Percentiles rank a stretch among this genome's conserved stretches.
These are phyloP conservation scores for Starmerella cellae DNA, from an alignment of 805 yeast species.

Conservation along the genomic window DNA sequence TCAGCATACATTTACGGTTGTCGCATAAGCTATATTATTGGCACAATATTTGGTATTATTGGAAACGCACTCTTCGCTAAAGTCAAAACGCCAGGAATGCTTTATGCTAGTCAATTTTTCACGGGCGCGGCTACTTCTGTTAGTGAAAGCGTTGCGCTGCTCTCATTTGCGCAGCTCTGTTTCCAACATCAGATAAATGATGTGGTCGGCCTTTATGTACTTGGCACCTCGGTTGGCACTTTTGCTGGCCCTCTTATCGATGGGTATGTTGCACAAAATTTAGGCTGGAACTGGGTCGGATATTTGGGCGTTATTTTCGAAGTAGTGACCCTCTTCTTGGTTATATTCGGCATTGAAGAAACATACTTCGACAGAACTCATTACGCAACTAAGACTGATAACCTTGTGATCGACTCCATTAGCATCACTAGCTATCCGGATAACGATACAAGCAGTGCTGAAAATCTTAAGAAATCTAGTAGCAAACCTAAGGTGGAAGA, in stretches of 20 bases:
- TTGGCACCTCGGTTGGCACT: constrained; percentile 65
- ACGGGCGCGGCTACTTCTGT: constrained; percentile 65
- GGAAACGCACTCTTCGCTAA: constrained; percentile 62
- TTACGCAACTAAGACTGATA: constrained; percentile 1
- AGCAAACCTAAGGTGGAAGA: no score
- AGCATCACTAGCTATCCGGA: no score
- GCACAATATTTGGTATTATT: constrained; percentile 43
- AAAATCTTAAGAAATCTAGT: no score
- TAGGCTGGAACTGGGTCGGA: constrained; percentile 66
- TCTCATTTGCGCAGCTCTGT: constrained; percentile 36
- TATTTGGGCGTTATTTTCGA: constrained; percentile 51
- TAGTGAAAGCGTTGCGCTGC: constrained; percentile 58
- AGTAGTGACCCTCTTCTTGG: constrained; percentile 40
- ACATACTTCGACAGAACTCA: constrained; percentile 36
- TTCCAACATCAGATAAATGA: not conserved
- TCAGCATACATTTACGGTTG: constrained; percentile 57
- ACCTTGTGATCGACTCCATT: no score
- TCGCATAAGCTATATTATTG: constrained; percentile 47
- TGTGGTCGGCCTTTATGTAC: constrained; percentile 55
- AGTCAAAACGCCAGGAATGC: constrained; percentile 43
- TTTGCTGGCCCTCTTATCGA: constrained; percentile 68
- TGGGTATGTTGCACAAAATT: constrained; percentile 48
- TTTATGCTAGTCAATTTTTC: constrained; percentile 58
- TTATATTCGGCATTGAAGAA: constrained; percentile 54
- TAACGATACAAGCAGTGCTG: no score